Percentiles rank a stretch among this genome's conserved stretches.
These are phyloP conservation scores for Rhododendron ovatum DNA, from an alignment of 148 eudicot genomes.

Conservation along the genomic window DNA sequence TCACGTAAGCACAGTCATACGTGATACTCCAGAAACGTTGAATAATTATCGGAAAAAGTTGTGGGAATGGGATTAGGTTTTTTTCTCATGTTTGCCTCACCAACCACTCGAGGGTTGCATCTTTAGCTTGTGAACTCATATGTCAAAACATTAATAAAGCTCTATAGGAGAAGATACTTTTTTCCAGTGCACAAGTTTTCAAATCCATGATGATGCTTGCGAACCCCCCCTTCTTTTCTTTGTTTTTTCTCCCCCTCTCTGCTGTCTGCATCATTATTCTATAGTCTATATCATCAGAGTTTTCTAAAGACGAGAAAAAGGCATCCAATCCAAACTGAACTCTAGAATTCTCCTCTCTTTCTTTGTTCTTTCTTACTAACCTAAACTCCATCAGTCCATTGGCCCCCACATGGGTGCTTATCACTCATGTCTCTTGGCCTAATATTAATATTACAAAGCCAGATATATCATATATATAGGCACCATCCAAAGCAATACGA, in stretches of 20 bases:
- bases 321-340: conserved; percentile 25
- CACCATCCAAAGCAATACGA: neutral
- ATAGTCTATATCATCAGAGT: conserved; percentile 1
- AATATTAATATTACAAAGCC: neutral
- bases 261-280: neutral
- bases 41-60: neutral
- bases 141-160: conserved; percentile 1
- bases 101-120: neutral
- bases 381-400: neutral
- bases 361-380: neutral
- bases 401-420: conserved; percentile 11
- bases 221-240: neutral
- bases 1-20: too few relatives aligned
- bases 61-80: conserved; percentile 11
- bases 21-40: neutral
- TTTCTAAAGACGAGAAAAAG: conserved; percentile 21
- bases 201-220: conserved; percentile 12
- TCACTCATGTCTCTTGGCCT: conserved; percentile 6
- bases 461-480: neutral
- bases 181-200: conserved; percentile 9
- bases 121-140: neutral
- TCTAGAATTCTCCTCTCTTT: conserved; percentile 5
- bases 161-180: neutral
- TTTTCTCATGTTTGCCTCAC: neutral
- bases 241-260: neutral